Evolutionary conservation across 2,329 filamentous ascomycete species (phyloP).

Genomic region (Penicillium sp.): DNA sequence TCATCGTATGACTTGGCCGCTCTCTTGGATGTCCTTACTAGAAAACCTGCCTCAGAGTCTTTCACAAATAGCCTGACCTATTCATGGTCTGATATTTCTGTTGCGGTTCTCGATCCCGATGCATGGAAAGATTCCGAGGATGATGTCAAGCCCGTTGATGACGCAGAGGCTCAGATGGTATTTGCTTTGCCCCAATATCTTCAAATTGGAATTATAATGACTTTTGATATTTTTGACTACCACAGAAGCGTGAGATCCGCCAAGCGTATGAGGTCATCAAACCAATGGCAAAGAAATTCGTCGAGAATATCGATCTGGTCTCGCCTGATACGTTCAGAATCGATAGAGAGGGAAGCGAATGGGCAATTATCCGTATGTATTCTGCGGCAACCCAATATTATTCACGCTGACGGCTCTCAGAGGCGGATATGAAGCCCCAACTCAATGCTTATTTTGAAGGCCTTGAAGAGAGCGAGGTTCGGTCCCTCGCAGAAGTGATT

Average conservation of each 20-base stretch:
- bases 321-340: conserved; percentile 3
- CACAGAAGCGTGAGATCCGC: conserved; percentile 2
- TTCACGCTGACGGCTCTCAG: not conserved
- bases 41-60: not conserved
- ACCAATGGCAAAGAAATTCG: conserved; percentile 5
- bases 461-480: conserved; percentile 10
- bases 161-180: conserved; percentile 12
- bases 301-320: conserved; percentile 9
- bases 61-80: conserved; percentile 3
- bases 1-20: conserved; percentile 8
- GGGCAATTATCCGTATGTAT: conserved; percentile 8
- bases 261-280: conserved; percentile 9
- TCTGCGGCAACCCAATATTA: too few species aligned
- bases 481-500: conserved; percentile 11
- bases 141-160: not conserved
- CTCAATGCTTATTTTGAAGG: conserved; percentile 11
- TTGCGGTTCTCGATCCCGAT: conserved; percentile 9
- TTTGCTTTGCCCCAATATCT: not conserved
- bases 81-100: conserved; percentile 12
- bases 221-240: not conserved
- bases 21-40: conserved; percentile 10
- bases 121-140: conserved; percentile 3
- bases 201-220: too few species aligned
- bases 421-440: conserved; percentile 8
- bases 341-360: conserved; percentile 5